These are phyloP conservation scores for Fusarium sp. DNA, from an alignment of 2,329 filamentous ascomycete genomes.

Conservation along the genomic window DNA sequence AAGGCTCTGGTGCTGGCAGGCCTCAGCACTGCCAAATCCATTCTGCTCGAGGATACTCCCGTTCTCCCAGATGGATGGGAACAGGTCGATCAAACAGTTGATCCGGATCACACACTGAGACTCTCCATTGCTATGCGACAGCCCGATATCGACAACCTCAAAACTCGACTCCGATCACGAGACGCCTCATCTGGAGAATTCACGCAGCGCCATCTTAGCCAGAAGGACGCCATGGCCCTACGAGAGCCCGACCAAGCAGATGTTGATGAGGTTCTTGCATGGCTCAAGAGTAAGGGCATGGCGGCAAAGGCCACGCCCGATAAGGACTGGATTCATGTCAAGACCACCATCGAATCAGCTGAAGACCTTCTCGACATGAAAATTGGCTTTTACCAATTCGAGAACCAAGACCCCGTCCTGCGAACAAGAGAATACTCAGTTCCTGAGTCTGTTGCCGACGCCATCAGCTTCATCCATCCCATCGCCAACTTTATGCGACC, in stretches of 20 bases:
- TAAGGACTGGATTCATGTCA: conserved; percentile 61
- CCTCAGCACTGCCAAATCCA: conserved; percentile 39
- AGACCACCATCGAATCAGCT: conserved; percentile 57
- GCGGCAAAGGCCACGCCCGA: conserved; percentile 49
- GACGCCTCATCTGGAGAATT: conserved; percentile 26
- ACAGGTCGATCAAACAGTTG: conserved; percentile 39
- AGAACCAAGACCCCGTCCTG: conserved; percentile 56
- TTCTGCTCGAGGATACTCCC: conserved; percentile 49
- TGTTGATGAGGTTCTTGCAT: conserved; percentile 56
- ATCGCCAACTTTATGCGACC: conserved; percentile 66
- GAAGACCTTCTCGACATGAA: conserved; percentile 60
- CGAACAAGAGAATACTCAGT: conserved; percentile 63
- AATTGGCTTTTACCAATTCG: conserved; percentile 60
- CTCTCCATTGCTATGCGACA: conserved; percentile 55
- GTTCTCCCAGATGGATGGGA: conserved; percentile 53
- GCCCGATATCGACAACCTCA: conserved; percentile 49
- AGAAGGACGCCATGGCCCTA: conserved; percentile 55
- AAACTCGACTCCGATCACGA: conserved; percentile 44
- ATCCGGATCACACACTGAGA: conserved; percentile 45
- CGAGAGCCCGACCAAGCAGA: conserved; percentile 54
- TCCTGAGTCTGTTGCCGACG: conserved; percentile 56
- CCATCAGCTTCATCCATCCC: conserved; percentile 65
- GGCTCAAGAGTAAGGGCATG: conserved; percentile 60
- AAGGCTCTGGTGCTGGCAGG: conserved; percentile 44
- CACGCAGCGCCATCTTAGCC: conserved; percentile 51